A percentile compares a stretch with the other conserved stretches of the same genome.
phyloP scores from a whole-genome alignment of 163 green algal species.

The Volvox carteri region DNA sequence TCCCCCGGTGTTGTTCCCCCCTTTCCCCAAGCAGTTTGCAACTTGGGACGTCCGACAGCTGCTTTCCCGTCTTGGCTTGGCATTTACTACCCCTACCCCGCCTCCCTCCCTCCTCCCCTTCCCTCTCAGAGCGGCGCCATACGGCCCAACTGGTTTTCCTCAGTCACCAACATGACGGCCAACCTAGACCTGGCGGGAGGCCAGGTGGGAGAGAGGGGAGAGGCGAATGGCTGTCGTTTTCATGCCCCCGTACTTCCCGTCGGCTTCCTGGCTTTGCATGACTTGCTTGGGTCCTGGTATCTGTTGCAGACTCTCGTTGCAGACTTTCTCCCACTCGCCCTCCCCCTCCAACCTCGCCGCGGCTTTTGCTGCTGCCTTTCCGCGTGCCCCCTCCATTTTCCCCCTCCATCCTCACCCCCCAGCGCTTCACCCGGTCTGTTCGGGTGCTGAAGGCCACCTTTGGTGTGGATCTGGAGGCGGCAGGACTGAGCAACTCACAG shows the following conservation, averaged over 20 bases:
- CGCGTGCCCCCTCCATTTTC: neutral
- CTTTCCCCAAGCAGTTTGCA: no score
- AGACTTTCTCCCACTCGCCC: no score
- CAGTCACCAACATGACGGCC: constrained; percentile 19
- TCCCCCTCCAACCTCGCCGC: no score
- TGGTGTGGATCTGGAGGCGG: neutral
- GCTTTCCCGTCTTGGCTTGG: no score
- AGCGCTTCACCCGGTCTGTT: constrained; percentile 20
- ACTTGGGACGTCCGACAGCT: no score
- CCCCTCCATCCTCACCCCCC: neutral
- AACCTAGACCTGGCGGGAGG: neutral
- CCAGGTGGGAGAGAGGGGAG: neutral
- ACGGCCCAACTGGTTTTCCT: neutral
- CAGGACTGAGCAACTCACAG: neutral
- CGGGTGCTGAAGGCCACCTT: constrained; percentile 32
- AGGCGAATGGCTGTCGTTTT: neutral
- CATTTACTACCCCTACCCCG: neutral
- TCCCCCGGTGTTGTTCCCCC: no score
- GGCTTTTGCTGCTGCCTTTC: no score
- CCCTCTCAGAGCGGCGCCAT: neutral
- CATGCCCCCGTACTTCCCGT: neutral
- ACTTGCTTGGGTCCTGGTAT: neutral
- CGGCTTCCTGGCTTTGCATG: neutral
- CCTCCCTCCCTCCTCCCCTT: no score
- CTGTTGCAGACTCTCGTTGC: no score